Base-by-base conservation (phyloP, 306 rosid genomes). In the Pachyrhizus erosus region DNA sequence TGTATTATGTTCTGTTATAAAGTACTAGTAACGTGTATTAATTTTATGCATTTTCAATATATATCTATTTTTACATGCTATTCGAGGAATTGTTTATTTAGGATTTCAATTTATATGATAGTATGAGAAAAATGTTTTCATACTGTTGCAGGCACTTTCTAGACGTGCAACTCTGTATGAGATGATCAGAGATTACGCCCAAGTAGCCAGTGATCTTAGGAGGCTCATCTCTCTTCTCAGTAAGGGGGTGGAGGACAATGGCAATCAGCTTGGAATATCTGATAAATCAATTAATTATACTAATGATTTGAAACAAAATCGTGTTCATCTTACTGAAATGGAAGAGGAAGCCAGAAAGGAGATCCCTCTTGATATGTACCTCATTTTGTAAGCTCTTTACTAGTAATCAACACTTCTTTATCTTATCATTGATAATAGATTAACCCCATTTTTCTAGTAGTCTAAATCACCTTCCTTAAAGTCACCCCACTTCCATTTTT, bases 281-380 rank as follows among this genome's bases (percentile, higher is more conserved):
- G 98, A 93, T 80, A 86, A 91, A 84, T 83, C 91, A 68, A 69
- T 48, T 60, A 90, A 74, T 80, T 65, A 83, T 85, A 67, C 89
- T 78, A 89, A 82, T 86, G 99, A 96, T 40, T 91, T 96, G 91
- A 93, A 90, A 87, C 98, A 93, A 84, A 81, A 88, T 80, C 89
- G 87, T 69, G 74, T 92, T 79, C 87, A 75, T 58, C 93, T 96
- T 75, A 87, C 89, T 55, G 98, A 92, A 88, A 76, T 92, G 58
- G 98, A 93, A 80, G 98, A 91, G 73, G 99, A 93, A 87, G 91
- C 90, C 57, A 88, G 91, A 90, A 96, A 89, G 85, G 98, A 93
- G 80, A 84, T 83, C 77, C 97, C 98, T 51, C 92, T 89, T 82
- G 92, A 96, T 84, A 89, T 96, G 98, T 96, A 96, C 88, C 94